Evolutionary conservation across 768 basidiomycete genomes (phyloP).

Genomic region (Russula virescens): DNA sequence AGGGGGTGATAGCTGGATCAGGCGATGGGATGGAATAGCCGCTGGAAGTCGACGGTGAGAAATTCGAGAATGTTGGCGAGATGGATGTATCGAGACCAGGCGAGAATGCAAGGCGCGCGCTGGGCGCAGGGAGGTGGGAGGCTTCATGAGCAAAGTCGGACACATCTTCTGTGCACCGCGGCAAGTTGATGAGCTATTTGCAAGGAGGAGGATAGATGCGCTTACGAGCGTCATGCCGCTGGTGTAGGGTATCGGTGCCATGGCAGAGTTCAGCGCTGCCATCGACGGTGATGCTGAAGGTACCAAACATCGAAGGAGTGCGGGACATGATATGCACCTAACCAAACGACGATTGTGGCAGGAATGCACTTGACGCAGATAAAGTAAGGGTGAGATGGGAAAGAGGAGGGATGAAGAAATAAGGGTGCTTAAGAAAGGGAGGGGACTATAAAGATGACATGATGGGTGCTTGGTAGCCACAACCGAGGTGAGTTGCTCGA

Average conservation of each 20-base stretch:
- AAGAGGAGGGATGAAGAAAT: constrained; percentile 9
- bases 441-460: constrained; percentile 23
- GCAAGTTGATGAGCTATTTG: neutral
- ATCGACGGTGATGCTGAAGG: constrained; percentile 18
- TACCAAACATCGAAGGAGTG: constrained; percentile 17
- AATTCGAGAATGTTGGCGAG: constrained; percentile 22
- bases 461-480: constrained; percentile 22
- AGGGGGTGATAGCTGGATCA: constrained; percentile 5
- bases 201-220: neutral
- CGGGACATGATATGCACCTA: constrained; percentile 13
- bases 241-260: constrained; percentile 8
- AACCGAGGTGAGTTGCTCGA: constrained; percentile 24
- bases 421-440: neutral
- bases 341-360: neutral
- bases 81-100: constrained; percentile 22
- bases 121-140: constrained; percentile 15
- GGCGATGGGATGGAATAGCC: constrained; percentile 20
- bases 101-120: constrained; percentile 12
- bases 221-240: constrained; percentile 6
- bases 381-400: neutral
- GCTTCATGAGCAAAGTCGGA: constrained; percentile 10
- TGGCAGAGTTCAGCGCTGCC: constrained; percentile 3
- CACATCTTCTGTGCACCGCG: constrained; percentile 2
- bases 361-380: neutral
- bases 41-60: constrained; percentile 22